phyloP scores from a whole-genome alignment of 2,329 filamentous ascomycete genomes.

The Chaetomium olivaceum region DNA sequence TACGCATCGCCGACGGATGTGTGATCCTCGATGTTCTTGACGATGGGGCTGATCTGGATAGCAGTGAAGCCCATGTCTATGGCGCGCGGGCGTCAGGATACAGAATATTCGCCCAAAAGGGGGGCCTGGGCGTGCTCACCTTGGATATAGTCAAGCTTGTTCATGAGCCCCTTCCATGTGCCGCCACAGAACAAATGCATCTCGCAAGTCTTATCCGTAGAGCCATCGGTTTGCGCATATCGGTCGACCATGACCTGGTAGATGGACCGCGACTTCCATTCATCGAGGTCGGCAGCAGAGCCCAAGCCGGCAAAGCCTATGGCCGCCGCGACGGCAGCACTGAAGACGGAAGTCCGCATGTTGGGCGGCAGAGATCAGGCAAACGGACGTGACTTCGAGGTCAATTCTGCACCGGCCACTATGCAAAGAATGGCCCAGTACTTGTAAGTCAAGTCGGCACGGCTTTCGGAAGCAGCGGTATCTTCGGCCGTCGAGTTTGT shows the following conservation, averaged over 20 bases:
- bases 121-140: conserved; percentile 34
- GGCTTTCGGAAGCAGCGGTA: conserved; percentile 20
- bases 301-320: conserved; percentile 33
- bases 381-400: not conserved
- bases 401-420: not conserved
- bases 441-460: not conserved
- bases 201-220: conserved; percentile 47
- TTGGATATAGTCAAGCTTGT: conserved; percentile 63
- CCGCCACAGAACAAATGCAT: conserved; percentile 60
- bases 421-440: not conserved
- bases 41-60: conserved; percentile 60
- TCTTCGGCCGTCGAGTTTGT: conserved; percentile 12
- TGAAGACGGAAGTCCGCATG: conserved; percentile 30
- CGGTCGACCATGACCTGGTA: conserved; percentile 59
- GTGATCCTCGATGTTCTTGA: conserved; percentile 42
- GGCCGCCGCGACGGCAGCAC: conserved; percentile 28
- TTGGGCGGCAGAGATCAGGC: not conserved
- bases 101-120: not conserved
- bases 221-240: conserved; percentile 50
- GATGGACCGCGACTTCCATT: conserved; percentile 57
- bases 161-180: conserved; percentile 58
- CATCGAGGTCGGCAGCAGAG: conserved; percentile 48
- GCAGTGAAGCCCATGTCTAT: conserved; percentile 58
- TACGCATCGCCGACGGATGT: conserved; percentile 42
- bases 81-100: not conserved